Evolutionary conservation across 352 stramenopile genomes (phyloP), one percentile per base, ranked within the genome.

Genomic region (Pythium aristosporum): DNA sequence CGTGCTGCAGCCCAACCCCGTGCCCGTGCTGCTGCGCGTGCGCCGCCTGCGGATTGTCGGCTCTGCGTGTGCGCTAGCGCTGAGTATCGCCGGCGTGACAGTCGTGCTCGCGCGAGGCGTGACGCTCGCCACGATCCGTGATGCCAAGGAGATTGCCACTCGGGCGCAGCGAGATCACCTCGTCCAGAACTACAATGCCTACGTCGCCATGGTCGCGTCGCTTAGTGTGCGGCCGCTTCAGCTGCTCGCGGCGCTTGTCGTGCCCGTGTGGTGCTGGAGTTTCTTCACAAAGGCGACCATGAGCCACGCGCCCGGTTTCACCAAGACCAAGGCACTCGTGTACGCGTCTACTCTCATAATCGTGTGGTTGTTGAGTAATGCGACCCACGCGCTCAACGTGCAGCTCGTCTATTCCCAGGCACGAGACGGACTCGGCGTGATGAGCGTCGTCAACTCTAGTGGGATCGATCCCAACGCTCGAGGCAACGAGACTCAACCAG

Each of bases 321-420:
- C 58, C 15, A 67, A 57, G 28, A 69, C 67, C 13, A 69, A 73
- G 11, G 55, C 69, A 12, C 48, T 62, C 1, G 36, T 85, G 6
- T 61, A 48, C 28, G 42, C 25, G 21, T 69, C 73, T 5, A 46
- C 75, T 15, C 28, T 83, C 21, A 69, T 67, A 8, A 76, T 77
- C 41, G 57, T 74, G n/a, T 90, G 76, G 72, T 63, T 88, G n/a
- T 67, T 92, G n/a, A 73, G 73, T 37, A 92, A 87, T 57, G 72
- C 80, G 23, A 86, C 89, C 54, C 71, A 79, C 61, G 74, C 75
- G 2, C 21, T 81, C 6, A 80, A 90, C 53, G 76, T 88, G 25
- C 78, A 82, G 23, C 69, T 73, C 47, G 44, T 60, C 69, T 15
- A 72, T 49, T 51, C 44, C 10, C 43, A 47, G 16, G 12, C 32